Percentiles rank a stretch among this genome's conserved stretches.
Conservation (phyloP, 2,329 filamentous ascomycete genomes). For the Septoria linicola region DNA sequence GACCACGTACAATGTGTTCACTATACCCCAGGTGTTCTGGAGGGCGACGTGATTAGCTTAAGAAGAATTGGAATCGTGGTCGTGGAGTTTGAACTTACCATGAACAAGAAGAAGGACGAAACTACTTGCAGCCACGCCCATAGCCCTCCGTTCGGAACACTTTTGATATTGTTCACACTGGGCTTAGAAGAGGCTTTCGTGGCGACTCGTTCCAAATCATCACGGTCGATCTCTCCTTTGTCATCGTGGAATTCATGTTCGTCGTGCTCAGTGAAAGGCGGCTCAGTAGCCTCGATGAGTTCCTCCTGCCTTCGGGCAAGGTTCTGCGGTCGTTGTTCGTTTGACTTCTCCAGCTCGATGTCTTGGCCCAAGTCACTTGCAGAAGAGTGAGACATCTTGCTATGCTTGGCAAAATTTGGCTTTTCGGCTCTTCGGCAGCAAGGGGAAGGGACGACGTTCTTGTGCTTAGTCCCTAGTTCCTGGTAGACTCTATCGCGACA, state of each 20-base stretch:
- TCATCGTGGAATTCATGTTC: conserved; percentile 4
- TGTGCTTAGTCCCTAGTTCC: too few species aligned
- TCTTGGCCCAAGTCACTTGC: conserved; percentile 10
- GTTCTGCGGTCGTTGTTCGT: neutral
- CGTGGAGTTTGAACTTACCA: too few species aligned
- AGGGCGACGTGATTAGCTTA: too few species aligned
- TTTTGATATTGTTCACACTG: conserved; percentile 44
- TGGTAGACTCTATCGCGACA: too few species aligned
- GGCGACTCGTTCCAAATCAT: conserved; percentile 21
- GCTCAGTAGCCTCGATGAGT: conserved; percentile 16
- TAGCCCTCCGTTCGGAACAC: conserved; percentile 49
- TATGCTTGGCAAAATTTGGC: too few species aligned
- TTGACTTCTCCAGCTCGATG: neutral
- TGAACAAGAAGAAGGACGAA: conserved; percentile 48
- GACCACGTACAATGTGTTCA: conserved; percentile 45
- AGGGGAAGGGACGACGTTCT: too few species aligned
- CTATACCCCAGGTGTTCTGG: conserved; percentile 31
- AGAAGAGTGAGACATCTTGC: conserved; percentile 6
- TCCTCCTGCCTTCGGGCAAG: conserved; percentile 6
- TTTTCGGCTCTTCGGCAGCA: too few species aligned
- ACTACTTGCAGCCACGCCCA: conserved; percentile 51
- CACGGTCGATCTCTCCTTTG: conserved; percentile 14
- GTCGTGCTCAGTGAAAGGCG: conserved; percentile 12
- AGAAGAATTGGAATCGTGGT: too few species aligned
- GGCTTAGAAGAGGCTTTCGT: conserved; percentile 30